Conservation (phyloP, 129 eudicot genomes). For the Flaveria brownii region DNA sequence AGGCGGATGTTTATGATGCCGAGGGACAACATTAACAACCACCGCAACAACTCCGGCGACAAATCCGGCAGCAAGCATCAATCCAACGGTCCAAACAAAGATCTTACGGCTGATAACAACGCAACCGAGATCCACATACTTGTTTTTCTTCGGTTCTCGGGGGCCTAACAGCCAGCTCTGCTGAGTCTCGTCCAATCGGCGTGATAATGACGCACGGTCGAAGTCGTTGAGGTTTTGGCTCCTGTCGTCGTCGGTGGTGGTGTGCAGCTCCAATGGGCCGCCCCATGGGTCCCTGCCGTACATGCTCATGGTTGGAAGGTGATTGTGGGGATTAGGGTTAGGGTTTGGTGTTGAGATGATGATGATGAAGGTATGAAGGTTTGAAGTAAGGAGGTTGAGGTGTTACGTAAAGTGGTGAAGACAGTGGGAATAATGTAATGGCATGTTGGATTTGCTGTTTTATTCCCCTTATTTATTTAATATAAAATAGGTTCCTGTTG, state of each 20-base stretch:
- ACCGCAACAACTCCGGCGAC: slow-evolving; percentile 63
- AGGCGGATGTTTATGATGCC: slow-evolving; percentile 55
- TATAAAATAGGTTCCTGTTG: too few species aligned
- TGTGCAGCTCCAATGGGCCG: slow-evolving; percentile 70
- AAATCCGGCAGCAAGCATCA: slow-evolving; percentile 65
- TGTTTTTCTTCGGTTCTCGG: slow-evolving; percentile 83
- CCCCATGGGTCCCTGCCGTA: slow-evolving; percentile 96
- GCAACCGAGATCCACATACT: slow-evolving; percentile 86
- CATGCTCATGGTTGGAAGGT: slow-evolving; percentile 33
- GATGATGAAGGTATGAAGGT: not conserved
- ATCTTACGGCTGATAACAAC: slow-evolving; percentile 73
- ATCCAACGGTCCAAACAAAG: slow-evolving; percentile 79
- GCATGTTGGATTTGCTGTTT: slow-evolving; percentile 36
- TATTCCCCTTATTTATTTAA: not conserved
- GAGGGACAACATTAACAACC: slow-evolving; percentile 64
- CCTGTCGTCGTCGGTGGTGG: slow-evolving; percentile 75
- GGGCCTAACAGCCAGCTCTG: slow-evolving; percentile 98
- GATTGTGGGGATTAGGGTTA: not conserved
- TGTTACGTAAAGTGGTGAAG: not conserved
- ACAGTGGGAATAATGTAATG: slow-evolving; percentile 17
- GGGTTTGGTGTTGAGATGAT: slow-evolving; percentile 7
- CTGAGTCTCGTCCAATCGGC: slow-evolving; percentile 78
- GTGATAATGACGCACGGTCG: slow-evolving; percentile 73
- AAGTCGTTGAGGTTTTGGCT: slow-evolving; percentile 74
- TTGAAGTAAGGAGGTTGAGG: not conserved